Conservation (phyloP, 1,284 basidiomycete genomes). For the Boletus semigastroideus region DNA sequence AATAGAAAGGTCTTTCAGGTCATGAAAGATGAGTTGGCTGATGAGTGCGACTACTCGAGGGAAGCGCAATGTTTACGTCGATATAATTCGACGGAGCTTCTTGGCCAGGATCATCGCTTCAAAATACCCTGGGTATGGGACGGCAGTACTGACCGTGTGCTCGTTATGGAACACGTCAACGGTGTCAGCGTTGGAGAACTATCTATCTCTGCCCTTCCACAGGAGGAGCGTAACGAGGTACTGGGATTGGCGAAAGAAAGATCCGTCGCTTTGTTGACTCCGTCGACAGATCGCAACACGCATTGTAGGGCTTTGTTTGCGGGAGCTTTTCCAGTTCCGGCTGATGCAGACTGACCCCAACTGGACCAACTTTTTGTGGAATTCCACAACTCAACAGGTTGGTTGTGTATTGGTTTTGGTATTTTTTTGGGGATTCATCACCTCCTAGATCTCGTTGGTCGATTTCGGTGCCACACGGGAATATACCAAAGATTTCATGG, state of each 20-base stretch:
- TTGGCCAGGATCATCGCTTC: constrained; percentile 69
- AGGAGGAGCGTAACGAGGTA: constrained; percentile 79
- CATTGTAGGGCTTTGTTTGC: constrained; percentile 85
- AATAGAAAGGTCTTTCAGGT: constrained; percentile 45
- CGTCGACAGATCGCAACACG: constrained; percentile 72
- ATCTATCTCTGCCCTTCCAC: constrained; percentile 49
- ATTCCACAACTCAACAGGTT: constrained; percentile 56
- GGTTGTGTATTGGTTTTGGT: neutral
- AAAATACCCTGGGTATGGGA: constrained; percentile 87
- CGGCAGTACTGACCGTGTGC: constrained; percentile 76
- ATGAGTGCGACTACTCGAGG: constrained; percentile 92
- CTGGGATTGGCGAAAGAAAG: constrained; percentile 1
- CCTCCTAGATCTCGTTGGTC: constrained; percentile 76
- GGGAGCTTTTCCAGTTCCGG: constrained; percentile 88
- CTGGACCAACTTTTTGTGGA: constrained; percentile 97
- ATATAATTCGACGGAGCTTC: constrained; percentile 54
- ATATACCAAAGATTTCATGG: constrained; percentile 87
- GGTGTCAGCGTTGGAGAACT: constrained; percentile 81
- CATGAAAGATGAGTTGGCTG: constrained; percentile 88
- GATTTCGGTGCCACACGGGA: constrained; percentile 95
- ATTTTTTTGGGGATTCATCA: neutral
- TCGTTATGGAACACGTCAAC: constrained; percentile 88
- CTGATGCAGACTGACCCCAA: constrained; percentile 99
- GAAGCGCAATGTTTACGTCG: constrained; percentile 76
- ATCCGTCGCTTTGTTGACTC: neutral